Base-by-base conservation (phyloP, 1,284 basidiomycete species). In the Ganoderma lucidum region DNA sequence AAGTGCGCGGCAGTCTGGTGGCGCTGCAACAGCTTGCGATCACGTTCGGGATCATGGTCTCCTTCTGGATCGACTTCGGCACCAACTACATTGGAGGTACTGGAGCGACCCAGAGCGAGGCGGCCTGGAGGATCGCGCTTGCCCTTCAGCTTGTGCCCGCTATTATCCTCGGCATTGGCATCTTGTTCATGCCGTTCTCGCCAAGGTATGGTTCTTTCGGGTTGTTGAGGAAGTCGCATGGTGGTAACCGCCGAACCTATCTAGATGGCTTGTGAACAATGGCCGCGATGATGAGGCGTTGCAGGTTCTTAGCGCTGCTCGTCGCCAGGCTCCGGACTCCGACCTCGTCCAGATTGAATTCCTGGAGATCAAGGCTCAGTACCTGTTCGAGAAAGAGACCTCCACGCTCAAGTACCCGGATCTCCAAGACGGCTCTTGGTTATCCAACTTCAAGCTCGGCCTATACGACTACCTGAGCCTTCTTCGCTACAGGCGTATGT, bases 41-140 rank as follows among this genome's bases (percentile, higher is more conserved):
- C 77, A 92, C 92, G 0, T 92, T 92, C 74, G 90, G 90, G 37
- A 92, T 84, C 81, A 83, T 85, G 84, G 73, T 87, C 30, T 91
- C 90, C n/a, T 95, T 93, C 84, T 95, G 93, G 92, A 93, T 93
- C 74, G 91, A 90, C 76, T 92, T 87, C 71, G 90, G 91, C 51
- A 93, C 92, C 45, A 93, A 93, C 80, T 91, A 88, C 79, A 92
- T 91, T 64, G 88, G 90, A 30, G 91, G 92, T 0, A 88, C 87
- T 23, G 85, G 85, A 8, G 74, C 65, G 0, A 79, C 78, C 15
- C 90, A 91, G 74, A 83, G 80, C 64, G 86, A 90, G 71, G 90
- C 92, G 35, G 88, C 94, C 2, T 95, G 94, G 93, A 85, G 92
- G 67, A 82, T 95, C 63, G 92, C 94, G 2, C 81, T 95, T 10